Conservation (phyloP, 768 basidiomycete genomes). For the Podaxis mareebaensis region DNA sequence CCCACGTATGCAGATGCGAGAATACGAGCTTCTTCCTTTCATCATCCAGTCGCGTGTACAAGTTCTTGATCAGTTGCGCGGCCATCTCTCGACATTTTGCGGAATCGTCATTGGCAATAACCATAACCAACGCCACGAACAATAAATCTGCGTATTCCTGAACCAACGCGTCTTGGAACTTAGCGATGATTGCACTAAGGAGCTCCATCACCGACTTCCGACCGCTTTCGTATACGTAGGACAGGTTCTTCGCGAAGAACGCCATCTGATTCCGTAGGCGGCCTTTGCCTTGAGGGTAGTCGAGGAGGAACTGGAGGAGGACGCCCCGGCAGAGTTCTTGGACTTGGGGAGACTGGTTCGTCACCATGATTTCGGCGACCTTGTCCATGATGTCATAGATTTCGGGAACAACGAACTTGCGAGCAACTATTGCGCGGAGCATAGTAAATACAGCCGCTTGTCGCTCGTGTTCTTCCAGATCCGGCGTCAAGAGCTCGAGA, state of each 20-base stretch:
- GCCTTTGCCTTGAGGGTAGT: constrained; percentile 95
- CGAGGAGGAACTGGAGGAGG: constrained; percentile 90
- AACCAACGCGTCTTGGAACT: constrained; percentile 77
- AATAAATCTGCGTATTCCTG: constrained; percentile 84
- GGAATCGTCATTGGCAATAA: constrained; percentile 92
- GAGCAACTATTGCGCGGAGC: constrained; percentile 85
- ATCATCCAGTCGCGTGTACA: constrained; percentile 70
- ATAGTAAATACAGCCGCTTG: constrained; percentile 88
- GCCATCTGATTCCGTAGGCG: constrained; percentile 86
- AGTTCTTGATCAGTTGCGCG: constrained; percentile 73
- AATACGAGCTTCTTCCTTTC: constrained; percentile 56
- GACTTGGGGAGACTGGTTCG: constrained; percentile 86
- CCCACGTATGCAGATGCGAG: constrained; percentile 81
- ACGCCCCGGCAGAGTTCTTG: constrained; percentile 90
- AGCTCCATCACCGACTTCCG: constrained; percentile 93
- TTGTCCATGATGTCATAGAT: constrained; percentile 97
- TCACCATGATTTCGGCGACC: constrained; percentile 89
- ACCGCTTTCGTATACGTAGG: constrained; percentile 89
- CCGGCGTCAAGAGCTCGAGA: constrained; percentile 82
- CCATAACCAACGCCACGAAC: constrained; percentile 90
- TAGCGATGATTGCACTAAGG: constrained; percentile 77
- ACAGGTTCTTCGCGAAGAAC: constrained; percentile 89
- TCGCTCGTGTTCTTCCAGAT: constrained; percentile 85
- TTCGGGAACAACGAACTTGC: constrained; percentile 92
- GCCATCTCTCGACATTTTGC: constrained; percentile 89